Conservation (phyloP, 352 stramenopile species). For the Aphanomyces stellatus region DNA sequence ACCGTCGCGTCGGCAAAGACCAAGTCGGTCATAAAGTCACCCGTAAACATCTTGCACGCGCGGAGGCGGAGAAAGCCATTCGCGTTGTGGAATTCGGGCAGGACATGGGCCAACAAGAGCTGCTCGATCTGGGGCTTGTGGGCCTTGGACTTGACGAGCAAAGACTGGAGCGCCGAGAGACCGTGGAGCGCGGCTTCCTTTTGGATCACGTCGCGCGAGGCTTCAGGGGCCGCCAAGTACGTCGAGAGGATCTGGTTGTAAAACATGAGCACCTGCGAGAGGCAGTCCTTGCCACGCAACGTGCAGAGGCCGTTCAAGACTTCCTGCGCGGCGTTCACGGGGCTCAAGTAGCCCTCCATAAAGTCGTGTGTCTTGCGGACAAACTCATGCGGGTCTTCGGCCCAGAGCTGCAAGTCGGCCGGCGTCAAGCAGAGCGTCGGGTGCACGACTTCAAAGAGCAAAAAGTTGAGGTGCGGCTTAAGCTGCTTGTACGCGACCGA, state of each 20-base stretch:
- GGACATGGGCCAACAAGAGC: conserved; percentile 91
- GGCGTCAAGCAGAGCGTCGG: conserved; percentile 90
- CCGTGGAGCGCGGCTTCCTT: conserved; percentile 94
- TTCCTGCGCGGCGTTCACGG: conserved; percentile 89
- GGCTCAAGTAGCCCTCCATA: conserved; percentile 96
- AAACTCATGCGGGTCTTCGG: conserved; percentile 96
- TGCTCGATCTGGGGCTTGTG: conserved; percentile 90
- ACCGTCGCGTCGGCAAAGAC: conserved; percentile 86
- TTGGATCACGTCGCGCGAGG: conserved; percentile 89
- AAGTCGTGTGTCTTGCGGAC: conserved; percentile 96
- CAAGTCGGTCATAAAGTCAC: conserved; percentile 89
- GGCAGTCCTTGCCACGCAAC: conserved; percentile 91
- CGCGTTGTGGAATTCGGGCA: conserved; percentile 94
- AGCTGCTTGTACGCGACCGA: conserved; percentile 95
- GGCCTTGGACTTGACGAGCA: conserved; percentile 91
- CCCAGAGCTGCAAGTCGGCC: conserved; percentile 93
- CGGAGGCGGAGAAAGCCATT: conserved; percentile 92
- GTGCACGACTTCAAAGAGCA: conserved; percentile 96
- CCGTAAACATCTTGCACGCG: conserved; percentile 95
- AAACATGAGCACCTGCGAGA: conserved; percentile 86
- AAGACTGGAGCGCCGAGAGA: conserved; percentile 88
- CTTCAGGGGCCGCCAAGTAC: conserved; percentile 63
- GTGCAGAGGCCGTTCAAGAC: conserved; percentile 93
- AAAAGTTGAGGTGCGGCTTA: conserved; percentile 95
- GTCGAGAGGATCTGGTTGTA: conserved; percentile 90